phyloP scores from a whole-genome alignment of 106 monocot species.

The Dendrobium officinale region DNA sequence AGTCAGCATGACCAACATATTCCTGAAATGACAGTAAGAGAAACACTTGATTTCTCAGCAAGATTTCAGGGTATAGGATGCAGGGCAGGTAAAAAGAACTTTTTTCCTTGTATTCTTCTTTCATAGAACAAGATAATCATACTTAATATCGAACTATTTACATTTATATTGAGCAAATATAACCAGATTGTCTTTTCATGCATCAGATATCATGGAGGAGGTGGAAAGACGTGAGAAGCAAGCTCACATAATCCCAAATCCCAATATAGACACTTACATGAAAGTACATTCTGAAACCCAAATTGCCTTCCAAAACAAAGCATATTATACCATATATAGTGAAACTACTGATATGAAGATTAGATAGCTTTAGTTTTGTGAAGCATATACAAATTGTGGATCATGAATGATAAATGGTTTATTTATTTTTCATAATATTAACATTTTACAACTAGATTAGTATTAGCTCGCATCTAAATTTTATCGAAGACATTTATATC shows the following conservation, averaged over 20 bases:
- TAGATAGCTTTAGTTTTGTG: too few relatives aligned
- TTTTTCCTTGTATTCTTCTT: too few relatives aligned
- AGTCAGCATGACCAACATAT: constrained; percentile 23
- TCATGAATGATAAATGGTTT: too few relatives aligned
- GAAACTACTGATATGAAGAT: neutral
- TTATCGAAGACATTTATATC: too few relatives aligned
- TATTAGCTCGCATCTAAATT: too few relatives aligned
- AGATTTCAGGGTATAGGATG: constrained; percentile 21
- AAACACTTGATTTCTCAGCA: constrained; percentile 27
- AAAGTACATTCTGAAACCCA: constrained; percentile 2
- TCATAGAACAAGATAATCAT: too few relatives aligned
- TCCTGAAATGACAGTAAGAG: constrained; percentile 24
- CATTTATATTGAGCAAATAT: neutral
- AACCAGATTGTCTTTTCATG: neutral
- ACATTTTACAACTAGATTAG: too few relatives aligned
- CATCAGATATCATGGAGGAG: constrained; percentile 14
- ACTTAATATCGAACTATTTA: too few relatives aligned
- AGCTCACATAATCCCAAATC: constrained; percentile 11
- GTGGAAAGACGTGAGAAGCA: constrained; percentile 12
- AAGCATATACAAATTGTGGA: too few relatives aligned
- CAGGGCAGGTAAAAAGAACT: constrained; percentile 13
- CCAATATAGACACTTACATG: constrained; percentile 18
- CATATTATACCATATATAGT: neutral
- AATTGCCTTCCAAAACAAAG: neutral
- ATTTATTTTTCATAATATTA: too few relatives aligned